Conservation (phyloP, 352 stramenopile species). For the Vaucheria bursata region DNA sequence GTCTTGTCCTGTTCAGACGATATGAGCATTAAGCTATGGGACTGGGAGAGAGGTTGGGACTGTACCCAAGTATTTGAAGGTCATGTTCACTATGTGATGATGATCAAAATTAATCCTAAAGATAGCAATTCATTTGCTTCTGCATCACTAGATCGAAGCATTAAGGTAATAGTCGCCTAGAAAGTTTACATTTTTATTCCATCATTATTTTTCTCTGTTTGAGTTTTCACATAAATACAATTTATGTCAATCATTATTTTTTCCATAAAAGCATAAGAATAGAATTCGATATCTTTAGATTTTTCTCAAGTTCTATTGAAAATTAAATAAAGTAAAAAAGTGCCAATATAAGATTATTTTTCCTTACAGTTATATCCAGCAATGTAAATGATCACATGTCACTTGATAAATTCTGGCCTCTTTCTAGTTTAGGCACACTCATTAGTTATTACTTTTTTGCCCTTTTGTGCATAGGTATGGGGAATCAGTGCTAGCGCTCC, state of each 20-base stretch:
- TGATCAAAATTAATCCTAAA: conserved; percentile 99
- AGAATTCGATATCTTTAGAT: no score
- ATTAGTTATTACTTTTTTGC: no score
- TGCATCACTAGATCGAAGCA: conserved; percentile 88
- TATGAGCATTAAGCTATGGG: conserved; percentile 99
- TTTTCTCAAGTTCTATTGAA: no score
- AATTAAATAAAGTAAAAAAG: no score
- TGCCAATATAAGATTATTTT: neutral
- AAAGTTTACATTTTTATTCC: conserved; percentile 48
- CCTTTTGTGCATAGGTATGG: conserved; percentile 61
- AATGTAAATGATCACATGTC: no score
- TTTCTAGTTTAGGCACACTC: no score
- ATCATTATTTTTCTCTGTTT: no score
- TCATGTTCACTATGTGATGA: conserved; percentile 99
- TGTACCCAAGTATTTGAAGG: conserved; percentile 69
- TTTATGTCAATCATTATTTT: neutral
- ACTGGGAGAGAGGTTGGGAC: conserved; percentile 82
- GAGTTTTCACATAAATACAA: no score
- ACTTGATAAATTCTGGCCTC: no score
- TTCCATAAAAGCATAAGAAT: neutral
- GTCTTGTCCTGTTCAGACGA: conserved; percentile 83
- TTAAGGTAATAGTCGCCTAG: no score
- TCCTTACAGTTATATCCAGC: no score
- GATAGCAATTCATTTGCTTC: conserved; percentile 97
- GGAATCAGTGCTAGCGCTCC: conserved; percentile 77